Percentiles rank a stretch among this genome's conserved stretches.
phyloP scores from a whole-genome alignment of 2,329 filamentous ascomycete species.

The Ophiostoma piceae region DNA sequence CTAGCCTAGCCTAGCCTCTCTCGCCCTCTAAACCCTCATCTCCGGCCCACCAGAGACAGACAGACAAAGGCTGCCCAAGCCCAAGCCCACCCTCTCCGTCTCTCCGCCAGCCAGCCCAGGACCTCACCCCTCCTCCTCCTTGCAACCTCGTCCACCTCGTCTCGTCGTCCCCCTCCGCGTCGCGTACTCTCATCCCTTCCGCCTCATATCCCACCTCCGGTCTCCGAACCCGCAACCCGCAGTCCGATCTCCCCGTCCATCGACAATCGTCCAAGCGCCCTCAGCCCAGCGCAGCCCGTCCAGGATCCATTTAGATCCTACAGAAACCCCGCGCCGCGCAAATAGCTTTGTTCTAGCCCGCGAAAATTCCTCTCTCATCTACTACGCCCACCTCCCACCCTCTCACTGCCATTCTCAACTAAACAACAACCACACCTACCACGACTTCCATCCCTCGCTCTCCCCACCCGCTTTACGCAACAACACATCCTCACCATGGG shows the following conservation, averaged over 20 bases:
- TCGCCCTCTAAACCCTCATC: slow-evolving; percentile 20
- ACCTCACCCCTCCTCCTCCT: slow-evolving; percentile 29
- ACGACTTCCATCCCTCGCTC: background rate
- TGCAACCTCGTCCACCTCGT: slow-evolving; percentile 13
- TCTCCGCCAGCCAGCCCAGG: slow-evolving; percentile 24
- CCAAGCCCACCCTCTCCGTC: slow-evolving; percentile 21
- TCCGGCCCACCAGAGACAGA: slow-evolving; percentile 21
- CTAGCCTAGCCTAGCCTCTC: background rate
- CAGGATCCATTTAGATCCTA: slow-evolving; percentile 9
- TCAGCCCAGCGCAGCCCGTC: slow-evolving; percentile 5
- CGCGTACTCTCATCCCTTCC: slow-evolving; percentile 27
- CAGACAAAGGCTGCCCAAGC: background rate
- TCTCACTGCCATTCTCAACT: slow-evolving; percentile 4
- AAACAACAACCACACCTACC: slow-evolving; percentile 10
- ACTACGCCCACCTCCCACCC: background rate
- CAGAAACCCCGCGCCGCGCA: slow-evolving; percentile 16
- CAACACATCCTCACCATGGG: slow-evolving; percentile 62
- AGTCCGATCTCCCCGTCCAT: background rate
- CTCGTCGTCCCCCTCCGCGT: slow-evolving; percentile 30
- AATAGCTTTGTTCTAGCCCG: slow-evolving; percentile 14
- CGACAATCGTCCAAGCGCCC: background rate
- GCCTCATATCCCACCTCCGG: slow-evolving; percentile 14
- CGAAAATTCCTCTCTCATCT: slow-evolving; percentile 16
- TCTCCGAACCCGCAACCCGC: slow-evolving; percentile 18
- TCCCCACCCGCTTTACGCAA: slow-evolving; percentile 9